These are phyloP conservation scores for Scutellaria barbata DNA, from an alignment of 257 asterid genomes.

Conservation along the genomic window DNA sequence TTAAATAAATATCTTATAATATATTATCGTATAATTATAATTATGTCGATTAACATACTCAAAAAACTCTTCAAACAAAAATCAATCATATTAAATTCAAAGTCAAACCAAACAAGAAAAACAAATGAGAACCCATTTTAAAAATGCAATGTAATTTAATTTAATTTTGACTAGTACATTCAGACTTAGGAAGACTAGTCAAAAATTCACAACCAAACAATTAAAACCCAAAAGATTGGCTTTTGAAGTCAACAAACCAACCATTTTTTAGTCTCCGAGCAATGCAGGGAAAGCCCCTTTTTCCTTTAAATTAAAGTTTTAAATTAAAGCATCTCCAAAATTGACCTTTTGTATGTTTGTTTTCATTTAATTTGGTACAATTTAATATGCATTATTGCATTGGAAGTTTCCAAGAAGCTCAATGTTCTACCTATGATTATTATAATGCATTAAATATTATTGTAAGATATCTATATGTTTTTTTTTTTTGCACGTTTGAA, in stretches of 20 bases:
- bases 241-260: constrained; percentile 16
- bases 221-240: background rate
- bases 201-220: background rate
- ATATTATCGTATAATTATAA: too few relatives aligned
- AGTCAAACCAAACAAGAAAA: too few relatives aligned
- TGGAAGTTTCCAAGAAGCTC: constrained; percentile 31
- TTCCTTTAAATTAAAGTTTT: constrained; percentile 20
- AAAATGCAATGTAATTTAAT: background rate
- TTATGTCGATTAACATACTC: too few relatives aligned
- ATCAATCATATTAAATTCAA: too few relatives aligned
- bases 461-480: too few relatives aligned
- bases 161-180: background rate
- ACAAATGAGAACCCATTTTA: background rate
- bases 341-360: background rate
- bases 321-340: constrained; percentile 21
- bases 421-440: too few relatives aligned
- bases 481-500: too few relatives aligned
- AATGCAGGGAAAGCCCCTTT: constrained; percentile 3
- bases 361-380: background rate
- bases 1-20: too few relatives aligned
- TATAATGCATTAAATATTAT: too few relatives aligned
- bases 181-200: constrained; percentile 29
- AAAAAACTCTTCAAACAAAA: too few relatives aligned
- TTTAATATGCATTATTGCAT: background rate
- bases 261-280: background rate